These are phyloP conservation scores for Nemania serpens DNA, from an alignment of 2,329 filamentous ascomycete species.

Conservation along the genomic window DNA sequence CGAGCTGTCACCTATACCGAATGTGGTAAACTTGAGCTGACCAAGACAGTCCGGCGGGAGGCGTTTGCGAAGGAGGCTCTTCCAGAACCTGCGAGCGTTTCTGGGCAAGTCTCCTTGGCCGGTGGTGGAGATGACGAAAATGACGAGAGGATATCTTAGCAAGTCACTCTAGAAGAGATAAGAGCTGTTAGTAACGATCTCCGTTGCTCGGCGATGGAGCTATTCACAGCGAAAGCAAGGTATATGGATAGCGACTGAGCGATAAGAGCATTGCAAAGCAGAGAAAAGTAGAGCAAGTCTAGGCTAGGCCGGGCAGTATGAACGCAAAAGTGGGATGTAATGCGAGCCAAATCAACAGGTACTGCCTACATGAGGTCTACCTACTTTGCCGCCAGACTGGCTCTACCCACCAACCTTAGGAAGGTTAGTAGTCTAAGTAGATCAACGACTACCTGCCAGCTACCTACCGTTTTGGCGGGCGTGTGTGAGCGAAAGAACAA, in stretches of 20 bases:
- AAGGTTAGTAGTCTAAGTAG: neutral
- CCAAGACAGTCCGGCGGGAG: constrained; percentile 72
- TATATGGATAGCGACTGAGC: neutral
- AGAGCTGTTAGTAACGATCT: neutral
- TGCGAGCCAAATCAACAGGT: neutral
- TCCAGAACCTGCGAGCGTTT: constrained; percentile 86
- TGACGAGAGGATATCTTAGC: constrained; percentile 60
- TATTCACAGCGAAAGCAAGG: neutral
- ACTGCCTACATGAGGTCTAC: neutral
- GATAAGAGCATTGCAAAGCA: neutral
- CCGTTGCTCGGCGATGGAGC: neutral
- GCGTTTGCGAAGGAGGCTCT: constrained; percentile 76
- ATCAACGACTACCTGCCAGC: neutral
- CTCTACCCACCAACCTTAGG: neutral
- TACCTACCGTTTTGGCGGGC: neutral
- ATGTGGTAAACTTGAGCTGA: constrained; percentile 76
- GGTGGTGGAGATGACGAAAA: constrained; percentile 89
- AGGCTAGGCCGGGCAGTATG: neutral
- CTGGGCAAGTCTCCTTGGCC: constrained; percentile 91
- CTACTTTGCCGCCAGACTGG: neutral
- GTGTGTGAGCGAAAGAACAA: neutral
- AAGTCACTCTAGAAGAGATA: constrained; percentile 52
- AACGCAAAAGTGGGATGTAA: neutral
- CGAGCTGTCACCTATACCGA: constrained; percentile 92
- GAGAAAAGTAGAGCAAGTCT: neutral